Conservation (phyloP, 495 filamentous ascomycete species). For the Aspergillus conjunctus region DNA sequence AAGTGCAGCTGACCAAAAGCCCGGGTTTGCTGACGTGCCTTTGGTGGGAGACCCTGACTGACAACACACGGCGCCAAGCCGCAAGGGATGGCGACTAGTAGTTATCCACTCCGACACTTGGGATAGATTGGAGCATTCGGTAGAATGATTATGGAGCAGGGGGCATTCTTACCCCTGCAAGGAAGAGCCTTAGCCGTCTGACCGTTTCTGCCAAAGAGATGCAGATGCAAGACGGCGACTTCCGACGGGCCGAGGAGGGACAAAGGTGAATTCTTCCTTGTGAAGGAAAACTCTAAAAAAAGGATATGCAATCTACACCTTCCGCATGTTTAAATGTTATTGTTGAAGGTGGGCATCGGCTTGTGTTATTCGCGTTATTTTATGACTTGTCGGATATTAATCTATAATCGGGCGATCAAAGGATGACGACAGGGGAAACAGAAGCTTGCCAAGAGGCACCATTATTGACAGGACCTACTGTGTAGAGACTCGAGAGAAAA, state of each 20-base stretch:
- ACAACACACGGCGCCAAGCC: constrained; percentile 12
- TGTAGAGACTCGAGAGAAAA: no score
- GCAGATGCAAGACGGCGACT: constrained; percentile 24
- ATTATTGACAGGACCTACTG: not conserved
- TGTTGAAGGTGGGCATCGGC: not conserved
- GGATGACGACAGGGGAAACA: not conserved
- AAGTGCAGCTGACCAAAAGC: not conserved
- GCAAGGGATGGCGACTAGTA: not conserved
- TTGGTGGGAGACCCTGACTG: not conserved
- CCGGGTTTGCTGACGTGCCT: not conserved
- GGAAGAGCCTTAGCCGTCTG: not conserved
- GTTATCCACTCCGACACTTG: no score
- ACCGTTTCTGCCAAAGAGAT: constrained; percentile 21
- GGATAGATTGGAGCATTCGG: no score
- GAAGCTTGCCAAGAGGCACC: no score
- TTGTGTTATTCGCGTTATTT: not conserved
- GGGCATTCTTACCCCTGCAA: constrained; percentile 1
- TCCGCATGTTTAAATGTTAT: no score
- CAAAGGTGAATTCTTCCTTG: not conserved
- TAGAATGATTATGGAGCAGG: no score
- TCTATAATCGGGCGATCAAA: not conserved
- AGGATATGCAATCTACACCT: no score
- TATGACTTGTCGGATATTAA: constrained; percentile 4
- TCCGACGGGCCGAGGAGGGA: constrained; percentile 26
- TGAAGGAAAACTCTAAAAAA: not conserved